These are phyloP conservation scores for Coemansia guatemalensis DNA, from an alignment of 192 early-diverging fungal species.

Conservation along the genomic window DNA sequence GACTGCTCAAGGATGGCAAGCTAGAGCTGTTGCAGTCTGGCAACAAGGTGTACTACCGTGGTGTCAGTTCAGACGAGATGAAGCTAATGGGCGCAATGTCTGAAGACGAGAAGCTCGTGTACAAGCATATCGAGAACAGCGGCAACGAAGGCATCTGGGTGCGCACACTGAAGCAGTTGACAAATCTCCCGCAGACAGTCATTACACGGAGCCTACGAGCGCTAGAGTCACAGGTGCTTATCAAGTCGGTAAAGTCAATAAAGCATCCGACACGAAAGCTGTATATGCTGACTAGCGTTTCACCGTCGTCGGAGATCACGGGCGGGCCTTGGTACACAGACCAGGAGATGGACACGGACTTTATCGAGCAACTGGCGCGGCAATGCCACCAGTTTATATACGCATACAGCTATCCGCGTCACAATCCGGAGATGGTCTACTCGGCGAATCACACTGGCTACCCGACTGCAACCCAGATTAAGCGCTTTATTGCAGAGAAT, in stretches of 20 bases:
- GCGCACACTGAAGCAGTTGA: conserved; percentile 75
- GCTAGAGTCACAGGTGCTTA: conserved; percentile 77
- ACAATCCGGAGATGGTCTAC: conserved; percentile 58
- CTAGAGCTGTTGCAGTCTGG: conserved; percentile 47
- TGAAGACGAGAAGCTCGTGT: conserved; percentile 76
- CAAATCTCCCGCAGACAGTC: conserved; percentile 72
- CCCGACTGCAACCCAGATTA: conserved; percentile 69
- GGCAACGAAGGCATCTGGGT: conserved; percentile 84
- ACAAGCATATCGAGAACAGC: conserved; percentile 76
- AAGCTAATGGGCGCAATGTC: conserved; percentile 57
- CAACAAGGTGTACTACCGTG: conserved; percentile 23
- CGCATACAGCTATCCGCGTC: conserved; percentile 48
- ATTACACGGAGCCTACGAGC: conserved; percentile 75
- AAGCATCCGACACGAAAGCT: conserved; percentile 88
- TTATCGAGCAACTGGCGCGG: conserved; percentile 75
- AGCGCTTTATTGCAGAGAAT: conserved; percentile 67
- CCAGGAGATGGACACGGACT: conserved; percentile 86
- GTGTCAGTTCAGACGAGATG: conserved; percentile 20
- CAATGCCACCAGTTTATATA: conserved; percentile 76
- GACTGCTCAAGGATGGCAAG: conserved; percentile 27
- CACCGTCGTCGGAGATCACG: conserved; percentile 83
- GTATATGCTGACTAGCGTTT: conserved; percentile 84
- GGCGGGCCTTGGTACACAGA: conserved; percentile 94
- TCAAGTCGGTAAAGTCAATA: conserved; percentile 86
- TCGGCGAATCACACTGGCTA: conserved; percentile 66